Conservation (phyloP, 2,329 filamentous ascomycete species). For the Botryosphaeria dothidea region DNA sequence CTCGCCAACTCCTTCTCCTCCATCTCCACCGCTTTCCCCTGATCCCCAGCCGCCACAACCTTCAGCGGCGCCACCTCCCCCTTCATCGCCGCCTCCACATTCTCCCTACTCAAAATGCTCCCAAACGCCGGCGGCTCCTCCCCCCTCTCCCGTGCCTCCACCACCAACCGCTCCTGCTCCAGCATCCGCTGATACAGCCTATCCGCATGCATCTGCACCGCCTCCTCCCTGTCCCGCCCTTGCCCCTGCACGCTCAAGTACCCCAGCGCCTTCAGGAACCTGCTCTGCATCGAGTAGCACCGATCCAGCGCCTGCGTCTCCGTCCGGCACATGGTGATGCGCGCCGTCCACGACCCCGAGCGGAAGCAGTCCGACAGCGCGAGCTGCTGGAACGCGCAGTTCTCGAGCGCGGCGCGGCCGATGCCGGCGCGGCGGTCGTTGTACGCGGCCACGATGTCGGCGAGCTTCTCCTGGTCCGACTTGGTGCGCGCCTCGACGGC, state of each 20-base stretch:
- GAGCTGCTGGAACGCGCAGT: constrained; percentile 85
- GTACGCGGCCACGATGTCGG: constrained; percentile 78
- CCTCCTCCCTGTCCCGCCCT: constrained; percentile 73
- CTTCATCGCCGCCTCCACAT: constrained; percentile 25
- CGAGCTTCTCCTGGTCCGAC: constrained; percentile 76
- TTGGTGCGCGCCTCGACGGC: constrained; percentile 69
- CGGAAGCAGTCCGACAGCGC: constrained; percentile 79
- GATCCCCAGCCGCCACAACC: neutral
- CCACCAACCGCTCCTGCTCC: constrained; percentile 73
- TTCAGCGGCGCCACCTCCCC: neutral
- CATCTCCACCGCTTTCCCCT: constrained; percentile 28
- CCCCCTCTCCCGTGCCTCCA: constrained; percentile 64
- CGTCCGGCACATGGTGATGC: constrained; percentile 76
- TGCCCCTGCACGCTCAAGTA: constrained; percentile 72
- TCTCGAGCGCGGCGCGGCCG: constrained; percentile 82
- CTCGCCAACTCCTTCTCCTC: constrained; percentile 31
- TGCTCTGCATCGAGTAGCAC: constrained; percentile 88
- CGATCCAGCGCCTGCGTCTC: constrained; percentile 78
- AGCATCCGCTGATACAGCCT: constrained; percentile 85
- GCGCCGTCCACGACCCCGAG: constrained; percentile 65
- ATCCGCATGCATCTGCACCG: constrained; percentile 91
- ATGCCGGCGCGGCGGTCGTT: constrained; percentile 80
- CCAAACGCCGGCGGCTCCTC: constrained; percentile 59
- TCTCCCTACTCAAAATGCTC: constrained; percentile 45
- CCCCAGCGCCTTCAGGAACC: constrained; percentile 86